Percentiles rank a stretch among this genome's conserved stretches.
These are phyloP conservation scores for Globisporangium viniferum DNA, from an alignment of 352 stramenopile genomes.

Conservation along the genomic window DNA sequence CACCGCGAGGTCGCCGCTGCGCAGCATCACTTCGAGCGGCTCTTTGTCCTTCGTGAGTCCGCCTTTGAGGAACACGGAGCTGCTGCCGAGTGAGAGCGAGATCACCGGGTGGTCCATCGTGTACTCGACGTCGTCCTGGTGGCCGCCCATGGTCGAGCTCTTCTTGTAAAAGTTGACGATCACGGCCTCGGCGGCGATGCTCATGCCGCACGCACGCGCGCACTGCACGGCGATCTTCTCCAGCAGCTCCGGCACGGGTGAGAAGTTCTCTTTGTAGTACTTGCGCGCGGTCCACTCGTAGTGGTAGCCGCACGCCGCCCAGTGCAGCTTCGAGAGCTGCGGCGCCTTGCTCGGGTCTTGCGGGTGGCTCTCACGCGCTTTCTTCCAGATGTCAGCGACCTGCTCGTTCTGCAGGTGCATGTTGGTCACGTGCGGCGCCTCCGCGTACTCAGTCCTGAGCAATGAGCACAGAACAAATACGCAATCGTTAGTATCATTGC, in stretches of 20 bases:
- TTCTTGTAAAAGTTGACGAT: constrained; percentile 86
- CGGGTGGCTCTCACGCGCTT: constrained; percentile 34
- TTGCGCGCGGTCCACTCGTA: constrained; percentile 81
- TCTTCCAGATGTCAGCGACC: constrained; percentile 46
- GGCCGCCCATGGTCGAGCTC: constrained; percentile 73
- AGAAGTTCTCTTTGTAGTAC: constrained; percentile 59
- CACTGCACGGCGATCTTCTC: constrained; percentile 35
- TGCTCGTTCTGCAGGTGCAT: constrained; percentile 66
- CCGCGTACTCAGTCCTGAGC: constrained; percentile 60
- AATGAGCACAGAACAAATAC: neutral
- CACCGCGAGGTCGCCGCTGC: constrained; percentile 67
- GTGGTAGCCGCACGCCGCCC: constrained; percentile 69
- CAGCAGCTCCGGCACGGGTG: constrained; percentile 44
- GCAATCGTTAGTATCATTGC: neutral
- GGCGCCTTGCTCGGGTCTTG: constrained; percentile 35
- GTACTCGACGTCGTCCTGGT: constrained; percentile 82
- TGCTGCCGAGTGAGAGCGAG: constrained; percentile 69
- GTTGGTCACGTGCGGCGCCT: constrained; percentile 75
- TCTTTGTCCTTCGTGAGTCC: constrained; percentile 53
- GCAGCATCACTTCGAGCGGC: constrained; percentile 61
- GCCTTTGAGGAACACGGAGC: constrained; percentile 77
- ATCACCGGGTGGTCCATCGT: constrained; percentile 83
- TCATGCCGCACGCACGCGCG: constrained; percentile 52
- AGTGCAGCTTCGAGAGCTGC: constrained; percentile 64
- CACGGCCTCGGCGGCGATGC: constrained; percentile 56